These are phyloP conservation scores for Pelargonium cotyledonis DNA, from an alignment of 441 rosid species.

Conservation along the genomic window DNA sequence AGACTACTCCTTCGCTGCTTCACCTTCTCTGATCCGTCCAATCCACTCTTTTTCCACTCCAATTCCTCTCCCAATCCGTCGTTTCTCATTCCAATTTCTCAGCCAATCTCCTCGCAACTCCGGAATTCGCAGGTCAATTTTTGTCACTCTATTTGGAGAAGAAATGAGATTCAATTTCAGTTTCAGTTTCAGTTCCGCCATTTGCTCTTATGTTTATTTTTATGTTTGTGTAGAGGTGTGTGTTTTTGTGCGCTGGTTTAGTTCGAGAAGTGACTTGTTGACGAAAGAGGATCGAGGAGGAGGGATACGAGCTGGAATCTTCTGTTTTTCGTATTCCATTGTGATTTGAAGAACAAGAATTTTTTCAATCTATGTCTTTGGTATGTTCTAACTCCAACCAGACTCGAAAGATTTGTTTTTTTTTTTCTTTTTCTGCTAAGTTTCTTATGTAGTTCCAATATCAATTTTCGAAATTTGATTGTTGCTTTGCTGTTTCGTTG, in stretches of 20 bases:
- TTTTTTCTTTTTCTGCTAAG: neutral
- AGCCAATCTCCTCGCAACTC: neutral
- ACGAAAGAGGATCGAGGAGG: neutral
- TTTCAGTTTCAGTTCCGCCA: neutral
- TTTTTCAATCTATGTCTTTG: neutral
- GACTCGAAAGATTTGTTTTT: neutral
- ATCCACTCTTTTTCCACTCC: neutral
- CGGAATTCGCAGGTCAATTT: neutral
- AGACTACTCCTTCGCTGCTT: constrained; percentile 7
- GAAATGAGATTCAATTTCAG: neutral
- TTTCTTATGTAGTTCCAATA: neutral
- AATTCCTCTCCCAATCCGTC: neutral
- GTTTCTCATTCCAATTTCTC: neutral
- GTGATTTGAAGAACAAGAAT: neutral
- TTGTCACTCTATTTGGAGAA: neutral
- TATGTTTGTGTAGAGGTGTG: neutral
- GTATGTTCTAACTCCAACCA: neutral
- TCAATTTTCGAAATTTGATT: neutral
- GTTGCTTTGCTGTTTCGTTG: no score
- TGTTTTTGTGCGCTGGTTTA: neutral
- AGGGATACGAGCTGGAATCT: neutral
- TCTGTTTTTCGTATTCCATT: neutral
- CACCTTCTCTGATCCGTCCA: constrained; percentile 3
- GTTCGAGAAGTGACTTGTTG: neutral
- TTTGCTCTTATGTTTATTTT: neutral